Evolutionary conservation across 495 filamentous ascomycete genomes (phyloP).

Genomic region (Bryoglossum gracile): DNA sequence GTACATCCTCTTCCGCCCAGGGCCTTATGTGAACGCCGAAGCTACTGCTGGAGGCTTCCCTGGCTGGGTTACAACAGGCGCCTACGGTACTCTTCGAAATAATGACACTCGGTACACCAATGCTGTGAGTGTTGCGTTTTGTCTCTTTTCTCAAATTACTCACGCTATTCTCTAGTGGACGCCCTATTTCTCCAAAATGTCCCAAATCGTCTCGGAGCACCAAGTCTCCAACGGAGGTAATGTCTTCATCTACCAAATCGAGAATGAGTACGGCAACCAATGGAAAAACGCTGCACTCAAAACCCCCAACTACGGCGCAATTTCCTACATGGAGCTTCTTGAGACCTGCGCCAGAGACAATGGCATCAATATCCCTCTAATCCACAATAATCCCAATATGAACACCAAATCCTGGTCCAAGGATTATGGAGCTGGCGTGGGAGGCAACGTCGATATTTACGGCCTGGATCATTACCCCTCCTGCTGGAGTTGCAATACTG

Average conservation of each 20-base stretch:
- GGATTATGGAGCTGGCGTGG: conserved; percentile 37
- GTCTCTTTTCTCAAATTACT: neutral
- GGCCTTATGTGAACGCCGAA: conserved; percentile 55
- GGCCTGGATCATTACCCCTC: conserved; percentile 54
- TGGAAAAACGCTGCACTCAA: conserved; percentile 38
- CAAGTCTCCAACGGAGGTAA: conserved; percentile 52
- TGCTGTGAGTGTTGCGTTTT: conserved; percentile 24
- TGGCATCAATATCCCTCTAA: conserved; percentile 48
- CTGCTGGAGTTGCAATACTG: conserved; percentile 53
- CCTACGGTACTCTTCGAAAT: conserved; percentile 48
- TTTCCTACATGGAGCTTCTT: conserved; percentile 50
- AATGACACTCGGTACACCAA: conserved; percentile 50
- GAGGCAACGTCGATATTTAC: conserved; percentile 50
- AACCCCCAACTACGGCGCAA: conserved; percentile 40
- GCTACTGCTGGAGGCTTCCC: conserved; percentile 51
- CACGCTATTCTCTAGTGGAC: conserved; percentile 24
- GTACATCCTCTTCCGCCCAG: conserved; percentile 51
- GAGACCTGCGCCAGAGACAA: conserved; percentile 40
- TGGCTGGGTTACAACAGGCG: conserved; percentile 55
- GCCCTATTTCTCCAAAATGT: conserved; percentile 44
- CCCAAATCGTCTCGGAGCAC: conserved; percentile 42
- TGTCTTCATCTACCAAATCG: conserved; percentile 49
- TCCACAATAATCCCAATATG: conserved; percentile 45
- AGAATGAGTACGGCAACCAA: conserved; percentile 56
- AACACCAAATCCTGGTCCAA: conserved; percentile 37